Evolutionary conservation across 345 rosid species (phyloP).

Genomic region (Dipteronia sinensis): DNA sequence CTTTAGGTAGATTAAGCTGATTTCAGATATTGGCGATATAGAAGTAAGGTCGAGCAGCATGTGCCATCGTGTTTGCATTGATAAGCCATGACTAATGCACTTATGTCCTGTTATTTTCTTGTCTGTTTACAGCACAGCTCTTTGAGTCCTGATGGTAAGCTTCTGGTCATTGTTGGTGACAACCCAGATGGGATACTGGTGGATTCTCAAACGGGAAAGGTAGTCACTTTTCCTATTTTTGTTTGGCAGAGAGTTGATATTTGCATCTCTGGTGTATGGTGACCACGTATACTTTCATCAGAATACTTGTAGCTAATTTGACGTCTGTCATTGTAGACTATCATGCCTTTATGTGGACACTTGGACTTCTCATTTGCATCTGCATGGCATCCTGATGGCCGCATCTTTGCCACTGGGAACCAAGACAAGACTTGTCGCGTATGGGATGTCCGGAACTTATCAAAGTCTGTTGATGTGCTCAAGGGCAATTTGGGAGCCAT

Average conservation of each 20-base stretch:
- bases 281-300: background rate
- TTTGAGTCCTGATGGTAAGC: slow-evolving; percentile 55
- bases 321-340: slow-evolving; percentile 36
- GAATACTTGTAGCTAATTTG: slow-evolving; percentile 16
- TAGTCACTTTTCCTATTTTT: slow-evolving; percentile 12
- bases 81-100: background rate
- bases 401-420: slow-evolving; percentile 61
- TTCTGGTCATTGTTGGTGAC: slow-evolving; percentile 55
- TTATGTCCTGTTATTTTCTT: background rate
- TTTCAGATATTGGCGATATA: slow-evolving; percentile 1
- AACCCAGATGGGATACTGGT: slow-evolving; percentile 47
- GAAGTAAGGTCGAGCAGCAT: background rate
- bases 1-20: background rate
- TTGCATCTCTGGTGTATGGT: slow-evolving; percentile 3
- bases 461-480: slow-evolving; percentile 53
- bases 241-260: background rate
- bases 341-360: slow-evolving; percentile 48
- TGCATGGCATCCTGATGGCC: slow-evolving; percentile 65
- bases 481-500: slow-evolving; percentile 66
- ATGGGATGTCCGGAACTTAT: slow-evolving; percentile 59
- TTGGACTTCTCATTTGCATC: slow-evolving; percentile 67
- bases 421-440: slow-evolving; percentile 68
- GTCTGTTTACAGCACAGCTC: slow-evolving; percentile 47
- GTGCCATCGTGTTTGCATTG: slow-evolving; percentile 3
- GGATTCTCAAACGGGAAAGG: slow-evolving; percentile 57